Evolutionary conservation across 2,329 filamentous ascomycete genomes (phyloP).

Genomic region (Blastomyces percursus): DNA sequence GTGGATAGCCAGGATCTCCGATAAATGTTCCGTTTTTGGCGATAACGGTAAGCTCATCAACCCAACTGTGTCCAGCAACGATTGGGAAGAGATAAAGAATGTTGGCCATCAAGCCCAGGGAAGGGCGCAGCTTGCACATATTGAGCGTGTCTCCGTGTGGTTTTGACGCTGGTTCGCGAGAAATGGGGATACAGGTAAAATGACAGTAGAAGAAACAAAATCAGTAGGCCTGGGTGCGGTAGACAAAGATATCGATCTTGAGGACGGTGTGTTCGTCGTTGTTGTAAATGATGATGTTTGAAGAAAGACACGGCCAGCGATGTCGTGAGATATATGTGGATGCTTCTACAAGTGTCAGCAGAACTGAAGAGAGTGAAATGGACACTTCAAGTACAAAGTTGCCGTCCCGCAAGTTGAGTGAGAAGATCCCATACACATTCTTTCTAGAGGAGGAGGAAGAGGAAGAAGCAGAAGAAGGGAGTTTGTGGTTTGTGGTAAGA

Average conservation of each 20-base stretch:
- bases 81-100: slow-evolving; percentile 22
- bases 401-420: neutral
- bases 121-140: neutral
- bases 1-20: slow-evolving; percentile 61
- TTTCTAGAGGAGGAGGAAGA: neutral
- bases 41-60: slow-evolving; percentile 64
- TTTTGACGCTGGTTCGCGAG: neutral
- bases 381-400: neutral
- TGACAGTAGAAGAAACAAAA: neutral
- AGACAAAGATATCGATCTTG: neutral
- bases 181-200: neutral
- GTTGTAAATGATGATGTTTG: neutral
- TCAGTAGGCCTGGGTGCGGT: neutral
- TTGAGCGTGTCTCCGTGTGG: neutral
- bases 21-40: slow-evolving; percentile 62
- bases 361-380: neutral
- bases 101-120: slow-evolving; percentile 11
- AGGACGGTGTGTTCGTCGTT: neutral
- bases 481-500: neutral
- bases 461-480: too few species aligned
- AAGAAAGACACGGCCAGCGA: slow-evolving; percentile 8
- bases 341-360: slow-evolving; percentile 7
- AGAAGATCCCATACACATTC: neutral
- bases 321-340: slow-evolving; percentile 3
- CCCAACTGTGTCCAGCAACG: slow-evolving; percentile 61